Conservation (phyloP, 2,329 filamentous ascomycete species). For the Botrytis fabae region DNA sequence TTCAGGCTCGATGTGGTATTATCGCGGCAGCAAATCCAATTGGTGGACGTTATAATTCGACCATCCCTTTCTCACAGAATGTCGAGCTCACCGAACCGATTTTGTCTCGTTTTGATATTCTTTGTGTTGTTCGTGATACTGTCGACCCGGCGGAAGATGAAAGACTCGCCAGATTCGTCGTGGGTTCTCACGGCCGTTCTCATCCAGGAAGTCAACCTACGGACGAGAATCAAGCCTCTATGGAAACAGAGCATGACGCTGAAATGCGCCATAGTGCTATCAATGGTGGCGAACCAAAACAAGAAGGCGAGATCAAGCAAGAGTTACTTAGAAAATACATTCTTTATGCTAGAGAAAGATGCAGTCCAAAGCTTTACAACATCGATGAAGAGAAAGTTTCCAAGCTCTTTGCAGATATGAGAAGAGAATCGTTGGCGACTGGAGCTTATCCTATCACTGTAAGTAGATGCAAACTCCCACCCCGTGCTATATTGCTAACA, state of each 20-base stretch:
- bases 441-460: conserved; percentile 98
- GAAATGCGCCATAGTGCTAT: conserved; percentile 44
- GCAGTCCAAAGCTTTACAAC: conserved; percentile 89
- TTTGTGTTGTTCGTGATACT: conserved; percentile 93
- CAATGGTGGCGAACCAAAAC: conserved; percentile 49
- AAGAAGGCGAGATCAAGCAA: conserved; percentile 78
- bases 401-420: conserved; percentile 92
- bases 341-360: conserved; percentile 86
- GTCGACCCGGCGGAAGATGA: conserved; percentile 93
- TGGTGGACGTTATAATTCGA: conserved; percentile 94
- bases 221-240: conserved; percentile 52
- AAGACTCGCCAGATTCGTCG: conserved; percentile 89
- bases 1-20: conserved; percentile 94
- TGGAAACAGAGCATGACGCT: conserved; percentile 63
- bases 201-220: conserved; percentile 63
- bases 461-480: conserved; percentile 45
- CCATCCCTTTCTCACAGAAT: conserved; percentile 92
- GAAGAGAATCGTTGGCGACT: conserved; percentile 86
- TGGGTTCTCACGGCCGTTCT: conserved; percentile 88
- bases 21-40: conserved; percentile 97
- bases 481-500: neutral
- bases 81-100: conserved; percentile 97
- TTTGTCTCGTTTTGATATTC: conserved; percentile 94
- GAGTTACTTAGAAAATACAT: conserved; percentile 95
- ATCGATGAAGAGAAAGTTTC: conserved; percentile 98